phyloP scores from a whole-genome alignment of 805 yeast genomes.

The Myxozyma melibiosi region DNA sequence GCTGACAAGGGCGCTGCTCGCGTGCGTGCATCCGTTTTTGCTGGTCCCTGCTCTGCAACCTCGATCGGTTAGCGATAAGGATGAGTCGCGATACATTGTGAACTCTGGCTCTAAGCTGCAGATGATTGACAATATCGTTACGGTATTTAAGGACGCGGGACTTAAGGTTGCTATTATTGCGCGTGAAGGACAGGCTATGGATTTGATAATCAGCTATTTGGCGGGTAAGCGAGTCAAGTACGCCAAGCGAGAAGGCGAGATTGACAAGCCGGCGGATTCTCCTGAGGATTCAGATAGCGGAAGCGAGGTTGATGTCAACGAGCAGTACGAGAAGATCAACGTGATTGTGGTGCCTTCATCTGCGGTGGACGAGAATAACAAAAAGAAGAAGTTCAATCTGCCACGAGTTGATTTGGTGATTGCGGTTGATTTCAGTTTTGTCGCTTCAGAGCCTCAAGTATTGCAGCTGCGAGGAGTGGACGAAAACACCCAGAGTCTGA shows the following conservation, averaged over 20 bases:
- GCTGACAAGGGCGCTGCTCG: conserved; percentile 72
- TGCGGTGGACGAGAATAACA: conserved; percentile 36
- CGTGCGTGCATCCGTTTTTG: conserved; percentile 86
- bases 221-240: conserved; percentile 61
- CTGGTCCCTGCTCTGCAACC: conserved; percentile 86
- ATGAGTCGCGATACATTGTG: conserved; percentile 34
- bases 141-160: conserved; percentile 50
- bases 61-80: conserved; percentile 53
- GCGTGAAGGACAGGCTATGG: conserved; percentile 68
- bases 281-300: conserved; percentile 7
- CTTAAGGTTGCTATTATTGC: conserved; percentile 71
- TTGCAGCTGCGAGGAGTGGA: conserved; percentile 38
- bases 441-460: conserved; percentile 45
- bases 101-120: conserved; percentile 58
- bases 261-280: conserved; percentile 41
- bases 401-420: conserved; percentile 54
- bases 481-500: conserved; percentile 21
- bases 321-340: conserved; percentile 36
- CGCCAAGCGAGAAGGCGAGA: conserved; percentile 59
- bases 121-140: conserved; percentile 64
- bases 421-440: conserved; percentile 64
- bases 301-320: conserved; percentile 47
- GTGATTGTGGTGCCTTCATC: conserved; percentile 52
- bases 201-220: conserved; percentile 69
- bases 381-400: conserved; percentile 40